Evolutionary conservation across 2,329 filamentous ascomycete genomes (phyloP).

Genomic region (Sporothrix pallida): DNA sequence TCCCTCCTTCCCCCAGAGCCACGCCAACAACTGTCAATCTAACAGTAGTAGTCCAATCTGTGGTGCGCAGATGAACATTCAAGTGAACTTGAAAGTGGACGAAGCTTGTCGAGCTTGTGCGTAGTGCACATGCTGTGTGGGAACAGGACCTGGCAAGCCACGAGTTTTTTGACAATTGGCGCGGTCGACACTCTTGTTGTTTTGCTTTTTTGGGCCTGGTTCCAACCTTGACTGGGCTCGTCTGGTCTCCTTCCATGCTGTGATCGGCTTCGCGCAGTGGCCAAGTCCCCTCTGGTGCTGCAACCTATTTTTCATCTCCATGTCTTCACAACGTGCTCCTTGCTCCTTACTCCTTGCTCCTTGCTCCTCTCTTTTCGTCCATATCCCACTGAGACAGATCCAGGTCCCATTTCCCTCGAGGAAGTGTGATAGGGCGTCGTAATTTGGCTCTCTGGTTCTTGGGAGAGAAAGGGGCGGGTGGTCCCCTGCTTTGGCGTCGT

Average conservation of each 20-base stretch:
- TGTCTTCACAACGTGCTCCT: neutral
- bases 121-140: slow-evolving; percentile 28
- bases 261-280: slow-evolving; percentile 13
- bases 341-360: neutral
- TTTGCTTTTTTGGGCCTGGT: slow-evolving; percentile 14
- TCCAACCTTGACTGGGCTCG: neutral
- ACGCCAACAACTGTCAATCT: slow-evolving; percentile 1
- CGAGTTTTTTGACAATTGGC: slow-evolving; percentile 24
- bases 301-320: neutral
- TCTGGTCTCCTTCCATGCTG: neutral
- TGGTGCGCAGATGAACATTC: neutral
- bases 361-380: neutral
- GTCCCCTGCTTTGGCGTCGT: slow-evolving; percentile 21
- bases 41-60: neutral
- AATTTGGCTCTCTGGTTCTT: neutral
- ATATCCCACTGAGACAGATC: slow-evolving; percentile 1
- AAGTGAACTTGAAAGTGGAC: neutral
- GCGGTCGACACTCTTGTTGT: slow-evolving; percentile 9
- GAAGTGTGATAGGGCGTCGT: neutral
- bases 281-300: slow-evolving; percentile 12
- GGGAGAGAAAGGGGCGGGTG: neutral
- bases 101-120: slow-evolving; percentile 22
- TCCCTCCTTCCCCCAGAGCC: neutral
- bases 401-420: neutral
- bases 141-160: slow-evolving; percentile 30